Conservation (phyloP, 129 eudicot species). For the Artemisia tridentata region DNA sequence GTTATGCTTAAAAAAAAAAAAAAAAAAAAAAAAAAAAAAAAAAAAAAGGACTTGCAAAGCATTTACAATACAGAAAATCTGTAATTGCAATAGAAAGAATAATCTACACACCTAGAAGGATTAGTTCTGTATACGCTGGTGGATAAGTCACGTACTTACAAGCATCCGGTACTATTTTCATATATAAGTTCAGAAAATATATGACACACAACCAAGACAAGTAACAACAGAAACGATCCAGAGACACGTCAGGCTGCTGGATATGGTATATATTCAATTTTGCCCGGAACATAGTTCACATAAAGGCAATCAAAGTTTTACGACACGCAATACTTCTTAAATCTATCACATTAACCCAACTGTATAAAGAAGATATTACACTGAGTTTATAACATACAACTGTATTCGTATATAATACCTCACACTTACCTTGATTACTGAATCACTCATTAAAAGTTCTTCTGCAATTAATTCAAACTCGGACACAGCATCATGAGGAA, state of each 20-base stretch:
- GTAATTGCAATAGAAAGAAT: neutral
- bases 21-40: too few species aligned
- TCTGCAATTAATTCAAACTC: slow-evolving; percentile 90
- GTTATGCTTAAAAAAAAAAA: too few species aligned
- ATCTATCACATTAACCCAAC: slow-evolving; percentile 18
- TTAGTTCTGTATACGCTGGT: too few species aligned
- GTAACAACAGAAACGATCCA: neutral
- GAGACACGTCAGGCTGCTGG: slow-evolving; percentile 4
- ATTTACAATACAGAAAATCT: neutral
- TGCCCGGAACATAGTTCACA: too few species aligned
- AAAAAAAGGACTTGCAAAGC: neutral
- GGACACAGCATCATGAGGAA: slow-evolving; percentile 73
- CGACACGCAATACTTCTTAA: neutral
- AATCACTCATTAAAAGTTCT: slow-evolving; percentile 96
- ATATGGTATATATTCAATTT: slow-evolving; percentile 8
- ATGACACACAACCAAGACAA: neutral
- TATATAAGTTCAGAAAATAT: neutral
- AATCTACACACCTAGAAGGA: slow-evolving; percentile 3
- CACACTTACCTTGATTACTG: slow-evolving; percentile 69
- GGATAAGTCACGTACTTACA: too few species aligned
- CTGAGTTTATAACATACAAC: neutral
- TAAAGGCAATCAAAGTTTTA: slow-evolving; percentile 7
- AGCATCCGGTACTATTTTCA: too few species aligned
- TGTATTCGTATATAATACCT: slow-evolving; percentile 10
- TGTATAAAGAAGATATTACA: neutral